Percentiles rank a stretch among this genome's conserved stretches.
Conservation (phyloP, 202 grass and related monocot species). For the Eragrostis tef region DNA sequence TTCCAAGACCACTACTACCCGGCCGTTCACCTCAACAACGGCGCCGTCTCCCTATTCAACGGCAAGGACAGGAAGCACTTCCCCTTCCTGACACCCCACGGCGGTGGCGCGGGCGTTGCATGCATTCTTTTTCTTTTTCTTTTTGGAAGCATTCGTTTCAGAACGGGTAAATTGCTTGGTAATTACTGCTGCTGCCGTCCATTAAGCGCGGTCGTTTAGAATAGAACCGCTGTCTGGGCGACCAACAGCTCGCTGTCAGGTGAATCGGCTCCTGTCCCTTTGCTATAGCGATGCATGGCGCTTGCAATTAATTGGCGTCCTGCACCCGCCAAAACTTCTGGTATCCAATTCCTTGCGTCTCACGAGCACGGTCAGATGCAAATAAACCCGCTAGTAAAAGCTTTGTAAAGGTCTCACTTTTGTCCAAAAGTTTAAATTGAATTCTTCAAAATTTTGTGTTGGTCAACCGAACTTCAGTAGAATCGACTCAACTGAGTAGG, state of each 20-base stretch:
- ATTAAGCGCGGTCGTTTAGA: not conserved
- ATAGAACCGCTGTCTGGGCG: not conserved
- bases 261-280: conserved; percentile 8
- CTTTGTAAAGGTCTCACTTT: conserved; percentile 35
- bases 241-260: conserved; percentile 32
- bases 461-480: not conserved
- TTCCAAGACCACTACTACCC: conserved; percentile 56
- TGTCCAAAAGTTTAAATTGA: not conserved
- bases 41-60: conserved; percentile 36
- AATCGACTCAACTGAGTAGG: not conserved
- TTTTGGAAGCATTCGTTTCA: conserved; percentile 21
- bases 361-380: not conserved
- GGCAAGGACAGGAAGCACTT: conserved; percentile 58
- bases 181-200: not conserved
- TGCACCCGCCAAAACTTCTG: conserved; percentile 17
- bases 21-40: conserved; percentile 46
- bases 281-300: conserved; percentile 37
- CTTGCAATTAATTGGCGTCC: conserved; percentile 40
- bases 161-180: not conserved
- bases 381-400: not conserved
- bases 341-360: conserved; percentile 20
- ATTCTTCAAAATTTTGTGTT: not conserved
- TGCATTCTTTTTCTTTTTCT: conserved; percentile 7
- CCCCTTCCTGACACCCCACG: conserved; percentile 50
- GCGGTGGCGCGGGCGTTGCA: not conserved